Evolutionary conservation across 2,329 filamentous ascomycete species (phyloP).

Genomic region (Volutella citrinella): DNA sequence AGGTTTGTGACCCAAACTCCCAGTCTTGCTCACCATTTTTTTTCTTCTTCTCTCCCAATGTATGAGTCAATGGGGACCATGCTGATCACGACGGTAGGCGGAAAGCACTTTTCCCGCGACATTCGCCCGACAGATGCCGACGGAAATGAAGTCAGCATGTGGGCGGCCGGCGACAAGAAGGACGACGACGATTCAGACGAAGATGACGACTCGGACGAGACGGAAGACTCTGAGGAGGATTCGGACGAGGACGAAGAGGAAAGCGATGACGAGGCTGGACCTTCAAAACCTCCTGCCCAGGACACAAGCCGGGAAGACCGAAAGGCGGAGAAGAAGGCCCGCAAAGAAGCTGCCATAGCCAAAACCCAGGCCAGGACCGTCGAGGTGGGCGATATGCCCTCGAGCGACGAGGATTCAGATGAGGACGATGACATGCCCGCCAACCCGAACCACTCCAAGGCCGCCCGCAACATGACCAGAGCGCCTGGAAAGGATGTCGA

Average conservation of each 20-base stretch:
- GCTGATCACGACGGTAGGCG: too few relatives aligned
- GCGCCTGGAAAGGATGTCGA: constrained; percentile 38
- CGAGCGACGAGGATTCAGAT: constrained; percentile 66
- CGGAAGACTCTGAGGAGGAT: constrained; percentile 50
- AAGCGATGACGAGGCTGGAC: constrained; percentile 45
- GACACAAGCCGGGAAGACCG: constrained; percentile 76
- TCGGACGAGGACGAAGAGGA: constrained; percentile 53
- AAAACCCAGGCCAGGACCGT: constrained; percentile 68
- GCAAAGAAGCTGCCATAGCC: constrained; percentile 84
- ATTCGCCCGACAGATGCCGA: constrained; percentile 85
- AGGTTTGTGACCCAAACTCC: too few relatives aligned
- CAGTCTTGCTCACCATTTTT: neutral
- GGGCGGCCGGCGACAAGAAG: constrained; percentile 59
- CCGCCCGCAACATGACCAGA: constrained; percentile 57
- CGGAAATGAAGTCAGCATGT: constrained; percentile 86
- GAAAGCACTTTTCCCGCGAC: constrained; percentile 92
- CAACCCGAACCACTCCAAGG: constrained; percentile 89
- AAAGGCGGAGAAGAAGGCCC: constrained; percentile 81
- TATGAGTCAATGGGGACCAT: too few relatives aligned
- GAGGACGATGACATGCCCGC: constrained; percentile 69
- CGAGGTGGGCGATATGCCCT: constrained; percentile 81
- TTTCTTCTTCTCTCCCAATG: neutral
- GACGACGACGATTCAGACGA: constrained; percentile 50
- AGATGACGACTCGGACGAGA: constrained; percentile 50
- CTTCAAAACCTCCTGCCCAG: constrained; percentile 42